Base-by-base conservation (phyloP, 2,329 filamentous ascomycete species). In the Karstenula rhodostoma region DNA sequence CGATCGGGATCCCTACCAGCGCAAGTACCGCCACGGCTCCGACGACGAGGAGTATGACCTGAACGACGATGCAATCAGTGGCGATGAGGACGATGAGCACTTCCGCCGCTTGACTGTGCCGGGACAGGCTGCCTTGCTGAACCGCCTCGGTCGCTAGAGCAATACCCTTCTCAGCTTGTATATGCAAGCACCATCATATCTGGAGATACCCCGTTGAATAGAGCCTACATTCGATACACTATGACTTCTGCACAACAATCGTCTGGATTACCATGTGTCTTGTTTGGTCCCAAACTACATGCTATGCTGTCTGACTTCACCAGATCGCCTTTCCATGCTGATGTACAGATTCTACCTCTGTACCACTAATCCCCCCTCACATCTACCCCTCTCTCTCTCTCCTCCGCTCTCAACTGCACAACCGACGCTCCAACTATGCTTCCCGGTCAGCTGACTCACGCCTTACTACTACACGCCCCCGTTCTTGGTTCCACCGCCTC, bases 1-100 rank as follows among this genome's bases (percentile, higher is more conserved):
- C 62, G 85, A 82, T 46, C 65, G 76, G 2, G 74, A 78, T 48
- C 72, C 79, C 9, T 83, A 83, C 60, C 71, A 73, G 61, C 56
- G 48, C n/a, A 65, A 74, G 29, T 82, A 81, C 60, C 67, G 78
- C 2, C 63, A 61, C 42, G 72, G 71, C 1, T 77, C 75, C 1
- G 80, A 82, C 57, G 77, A 81, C 15, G 81, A 84, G 58, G 75
- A 77, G 56, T 77, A 66, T 37, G 65, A 73, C 40, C 32, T 64
- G 12, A 63, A 68, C 25, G 65, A 59, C 9, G 67, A 65, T 15
- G 67, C 51, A 22, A 19, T 56, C 7, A 73, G 71, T 46, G 70
- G 72, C 27, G 73, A 74, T 22, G 73, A 71, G 25, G 72, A 73
- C 33, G 73, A 73, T 55, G 47, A 68, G 56, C 72, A 75, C 54